Conservation (phyloP, 23 red algal species). For the Gracilaria caudata region DNA sequence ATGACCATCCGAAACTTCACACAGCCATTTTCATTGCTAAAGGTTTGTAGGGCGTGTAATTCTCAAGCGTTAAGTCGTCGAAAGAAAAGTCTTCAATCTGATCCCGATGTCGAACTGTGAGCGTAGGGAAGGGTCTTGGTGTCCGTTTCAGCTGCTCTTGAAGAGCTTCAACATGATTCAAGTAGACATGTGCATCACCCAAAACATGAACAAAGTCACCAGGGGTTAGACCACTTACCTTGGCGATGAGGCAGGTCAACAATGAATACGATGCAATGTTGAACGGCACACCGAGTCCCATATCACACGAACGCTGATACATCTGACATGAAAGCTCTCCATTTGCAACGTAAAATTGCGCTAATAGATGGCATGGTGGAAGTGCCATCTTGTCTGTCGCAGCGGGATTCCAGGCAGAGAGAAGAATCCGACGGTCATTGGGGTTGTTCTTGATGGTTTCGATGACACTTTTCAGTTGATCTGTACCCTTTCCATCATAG, state of each 20-base stretch:
- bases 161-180: slow-evolving; percentile 90
- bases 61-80: slow-evolving; percentile 79
- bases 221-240: slow-evolving; percentile 73
- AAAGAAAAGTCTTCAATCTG: slow-evolving; percentile 86
- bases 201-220: slow-evolving; percentile 92
- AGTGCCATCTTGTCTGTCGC: slow-evolving; percentile 87
- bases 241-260: slow-evolving; percentile 88
- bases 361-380: slow-evolving; percentile 94
- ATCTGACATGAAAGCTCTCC: slow-evolving; percentile 93
- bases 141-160: slow-evolving; percentile 72
- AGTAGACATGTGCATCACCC: slow-evolving; percentile 96
- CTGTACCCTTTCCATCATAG: slow-evolving; percentile 83
- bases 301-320: slow-evolving; percentile 96
- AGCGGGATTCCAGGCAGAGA: slow-evolving; percentile 91
- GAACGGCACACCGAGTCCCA: slow-evolving; percentile 97
- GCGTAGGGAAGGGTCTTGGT: slow-evolving; percentile 80
- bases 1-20: slow-evolving; percentile 26
- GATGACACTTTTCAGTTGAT: slow-evolving; percentile 81
- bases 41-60: slow-evolving; percentile 76
- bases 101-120: slow-evolving; percentile 59
- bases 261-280: slow-evolving; percentile 96
- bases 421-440: slow-evolving; percentile 85
- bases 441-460: slow-evolving; percentile 81
- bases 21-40: slow-evolving; percentile 98
- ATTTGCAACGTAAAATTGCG: slow-evolving; percentile 95